Evolutionary conservation across 805 yeast species (phyloP).

Genomic region (Starmerella cellae): DNA sequence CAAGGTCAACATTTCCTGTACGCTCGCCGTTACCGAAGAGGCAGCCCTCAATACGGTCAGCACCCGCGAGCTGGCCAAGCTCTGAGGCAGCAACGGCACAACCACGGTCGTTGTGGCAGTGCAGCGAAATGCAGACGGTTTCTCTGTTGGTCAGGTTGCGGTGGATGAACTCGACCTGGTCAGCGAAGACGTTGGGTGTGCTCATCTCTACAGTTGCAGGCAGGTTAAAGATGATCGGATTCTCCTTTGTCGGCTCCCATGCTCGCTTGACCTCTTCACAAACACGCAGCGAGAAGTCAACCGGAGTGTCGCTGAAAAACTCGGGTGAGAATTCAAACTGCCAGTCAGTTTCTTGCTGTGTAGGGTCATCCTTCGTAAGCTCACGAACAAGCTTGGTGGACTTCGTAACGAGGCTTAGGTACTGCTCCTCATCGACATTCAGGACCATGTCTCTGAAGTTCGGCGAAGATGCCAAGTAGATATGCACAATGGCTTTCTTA

Average conservation of each 20-base stretch:
- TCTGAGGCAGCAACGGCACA: slow-evolving; percentile 85
- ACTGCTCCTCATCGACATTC: slow-evolving; percentile 43
- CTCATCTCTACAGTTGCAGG: slow-evolving; percentile 80
- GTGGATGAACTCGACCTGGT: slow-evolving; percentile 64
- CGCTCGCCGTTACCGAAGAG: slow-evolving; percentile 78
- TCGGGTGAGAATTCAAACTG: slow-evolving; percentile 70
- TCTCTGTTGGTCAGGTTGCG: slow-evolving; percentile 52
- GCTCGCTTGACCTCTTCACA: slow-evolving; percentile 66
- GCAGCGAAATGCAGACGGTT: slow-evolving; percentile 59
- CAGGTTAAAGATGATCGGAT: slow-evolving; percentile 63
- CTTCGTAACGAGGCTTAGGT: slow-evolving; percentile 47
- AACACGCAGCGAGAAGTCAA: slow-evolving; percentile 48
- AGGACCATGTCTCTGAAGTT: slow-evolving; percentile 63
- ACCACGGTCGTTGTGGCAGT: slow-evolving; percentile 77
- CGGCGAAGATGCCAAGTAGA: slow-evolving; percentile 63
- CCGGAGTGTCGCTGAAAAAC: slow-evolving; percentile 57
- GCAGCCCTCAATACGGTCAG: slow-evolving; percentile 81
- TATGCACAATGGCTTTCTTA: slow-evolving; percentile 60
- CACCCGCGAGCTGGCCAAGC: slow-evolving; percentile 70
- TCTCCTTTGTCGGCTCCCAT: slow-evolving; percentile 54
- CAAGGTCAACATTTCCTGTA: slow-evolving; percentile 75
- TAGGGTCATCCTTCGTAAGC: slow-evolving; percentile 47
- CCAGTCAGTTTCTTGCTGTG: slow-evolving; percentile 44
- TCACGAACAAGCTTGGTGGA: slow-evolving; percentile 49
- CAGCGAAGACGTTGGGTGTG: slow-evolving; percentile 72